Conservation (phyloP, 108 stramenopile genomes). For the Thalassiosira profunda region DNA sequence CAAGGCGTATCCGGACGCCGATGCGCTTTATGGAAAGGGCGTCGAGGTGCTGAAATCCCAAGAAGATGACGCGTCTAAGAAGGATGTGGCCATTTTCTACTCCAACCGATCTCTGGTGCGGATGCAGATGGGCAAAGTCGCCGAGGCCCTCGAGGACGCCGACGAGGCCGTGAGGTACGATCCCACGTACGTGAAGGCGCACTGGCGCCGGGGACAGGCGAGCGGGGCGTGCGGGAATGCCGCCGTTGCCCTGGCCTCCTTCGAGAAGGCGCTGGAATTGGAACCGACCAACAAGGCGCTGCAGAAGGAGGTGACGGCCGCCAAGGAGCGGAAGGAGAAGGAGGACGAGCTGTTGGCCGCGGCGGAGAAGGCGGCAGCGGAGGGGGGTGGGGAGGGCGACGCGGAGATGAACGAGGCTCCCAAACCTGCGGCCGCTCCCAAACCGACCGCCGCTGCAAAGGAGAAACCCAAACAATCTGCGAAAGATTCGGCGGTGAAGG, state of each 20-base stretch:
- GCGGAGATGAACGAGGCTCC: not conserved
- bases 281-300: constrained; percentile 77
- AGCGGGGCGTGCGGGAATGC: constrained; percentile 36
- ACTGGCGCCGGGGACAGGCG: constrained; percentile 77
- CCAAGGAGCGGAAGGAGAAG: constrained; percentile 58
- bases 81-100: constrained; percentile 49
- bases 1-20: constrained; percentile 70
- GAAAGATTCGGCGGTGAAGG: not conserved
- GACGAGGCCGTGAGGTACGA: constrained; percentile 48
- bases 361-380: not conserved
- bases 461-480: too few species aligned
- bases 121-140: constrained; percentile 57
- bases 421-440: constrained; percentile 7
- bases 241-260: constrained; percentile 59
- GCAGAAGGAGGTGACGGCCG: constrained; percentile 53
- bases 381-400: not conserved
- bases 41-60: constrained; percentile 47
- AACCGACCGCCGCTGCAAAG: constrained; percentile 3
- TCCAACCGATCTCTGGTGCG: constrained; percentile 68
- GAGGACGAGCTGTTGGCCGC: constrained; percentile 30
- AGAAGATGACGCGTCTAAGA: constrained; percentile 13
- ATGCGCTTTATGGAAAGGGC: constrained; percentile 75
- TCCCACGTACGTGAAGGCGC: constrained; percentile 71
- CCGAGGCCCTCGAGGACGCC: constrained; percentile 53
- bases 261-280: constrained; percentile 50